Conservation (phyloP, 305 asterid genomes). For the Andrographis paniculata region DNA sequence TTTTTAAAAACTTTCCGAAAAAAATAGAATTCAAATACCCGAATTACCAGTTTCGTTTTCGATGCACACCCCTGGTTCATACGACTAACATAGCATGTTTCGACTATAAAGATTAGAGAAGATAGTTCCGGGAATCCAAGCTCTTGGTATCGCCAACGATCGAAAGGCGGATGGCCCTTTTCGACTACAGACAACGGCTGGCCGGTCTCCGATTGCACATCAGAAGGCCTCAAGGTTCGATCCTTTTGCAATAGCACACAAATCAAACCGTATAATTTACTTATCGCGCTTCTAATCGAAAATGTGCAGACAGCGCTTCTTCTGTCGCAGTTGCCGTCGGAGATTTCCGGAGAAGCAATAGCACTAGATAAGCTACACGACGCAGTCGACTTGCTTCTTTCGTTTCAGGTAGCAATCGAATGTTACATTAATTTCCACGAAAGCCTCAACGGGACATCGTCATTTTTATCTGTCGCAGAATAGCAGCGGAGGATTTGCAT, state of each 20-base stretch:
- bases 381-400: constrained; percentile 46
- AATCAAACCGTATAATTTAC: too few species aligned
- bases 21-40: too few species aligned
- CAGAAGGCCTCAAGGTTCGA: constrained; percentile 49
- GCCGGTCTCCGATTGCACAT: constrained; percentile 46
- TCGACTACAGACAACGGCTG: constrained; percentile 47
- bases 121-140: constrained; percentile 21
- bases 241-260: not conserved
- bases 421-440: too few species aligned
- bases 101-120: constrained; percentile 22
- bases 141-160: constrained; percentile 35
- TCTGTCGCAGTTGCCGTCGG: constrained; percentile 34
- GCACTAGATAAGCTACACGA: constrained; percentile 25
- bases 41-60: too few species aligned
- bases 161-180: constrained; percentile 52
- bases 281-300: too few species aligned
- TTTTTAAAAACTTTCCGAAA: too few species aligned
- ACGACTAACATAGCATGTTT: not conserved
- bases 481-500: constrained; percentile 45
- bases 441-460: too few species aligned
- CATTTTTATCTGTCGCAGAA: constrained; percentile 43
- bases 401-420: constrained; percentile 42
- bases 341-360: constrained; percentile 36
- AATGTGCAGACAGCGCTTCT: constrained; percentile 38
- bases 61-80: not conserved